Conservation (phyloP, 257 asterid species). For the Ophiorrhiza pumila region DNA sequence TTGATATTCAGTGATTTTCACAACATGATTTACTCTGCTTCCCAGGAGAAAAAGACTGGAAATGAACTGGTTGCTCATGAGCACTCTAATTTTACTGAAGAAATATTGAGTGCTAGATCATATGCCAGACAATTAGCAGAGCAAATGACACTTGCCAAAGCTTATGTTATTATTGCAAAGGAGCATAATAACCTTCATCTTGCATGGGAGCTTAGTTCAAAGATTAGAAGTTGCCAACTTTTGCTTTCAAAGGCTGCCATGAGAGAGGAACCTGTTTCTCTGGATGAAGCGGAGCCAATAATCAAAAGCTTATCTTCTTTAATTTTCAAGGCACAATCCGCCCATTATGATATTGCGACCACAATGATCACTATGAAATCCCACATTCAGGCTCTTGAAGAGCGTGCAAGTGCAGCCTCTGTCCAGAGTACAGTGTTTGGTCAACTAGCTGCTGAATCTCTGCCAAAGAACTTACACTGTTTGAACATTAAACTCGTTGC, state of each 20-base stretch:
- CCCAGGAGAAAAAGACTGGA: constrained; percentile 56
- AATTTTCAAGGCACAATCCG: constrained; percentile 71
- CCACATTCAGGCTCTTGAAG: constrained; percentile 81
- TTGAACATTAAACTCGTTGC: constrained; percentile 55
- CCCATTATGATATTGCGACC: constrained; percentile 86
- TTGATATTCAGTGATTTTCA: neutral
- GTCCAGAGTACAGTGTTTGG: constrained; percentile 68
- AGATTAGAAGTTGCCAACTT: constrained; percentile 67
- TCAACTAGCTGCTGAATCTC: constrained; percentile 65
- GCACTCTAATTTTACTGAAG: constrained; percentile 55
- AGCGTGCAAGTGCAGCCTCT: constrained; percentile 61
- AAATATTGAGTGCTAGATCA: constrained; percentile 57
- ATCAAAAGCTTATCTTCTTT: constrained; percentile 76
- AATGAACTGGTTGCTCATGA: constrained; percentile 38
- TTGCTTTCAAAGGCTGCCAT: constrained; percentile 83
- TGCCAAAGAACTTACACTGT: constrained; percentile 76
- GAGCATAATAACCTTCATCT: constrained; percentile 80
- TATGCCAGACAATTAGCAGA: constrained; percentile 80
- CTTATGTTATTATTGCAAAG: constrained; percentile 76
- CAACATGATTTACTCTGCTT: constrained; percentile 13
- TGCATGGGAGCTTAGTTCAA: constrained; percentile 82
- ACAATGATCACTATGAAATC: constrained; percentile 79
- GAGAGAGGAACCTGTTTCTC: constrained; percentile 64
- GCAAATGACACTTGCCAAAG: constrained; percentile 90
- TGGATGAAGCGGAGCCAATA: constrained; percentile 76